phyloP scores from a whole-genome alignment of 179 eudicot genomes.

The Beta macrorhiza region DNA sequence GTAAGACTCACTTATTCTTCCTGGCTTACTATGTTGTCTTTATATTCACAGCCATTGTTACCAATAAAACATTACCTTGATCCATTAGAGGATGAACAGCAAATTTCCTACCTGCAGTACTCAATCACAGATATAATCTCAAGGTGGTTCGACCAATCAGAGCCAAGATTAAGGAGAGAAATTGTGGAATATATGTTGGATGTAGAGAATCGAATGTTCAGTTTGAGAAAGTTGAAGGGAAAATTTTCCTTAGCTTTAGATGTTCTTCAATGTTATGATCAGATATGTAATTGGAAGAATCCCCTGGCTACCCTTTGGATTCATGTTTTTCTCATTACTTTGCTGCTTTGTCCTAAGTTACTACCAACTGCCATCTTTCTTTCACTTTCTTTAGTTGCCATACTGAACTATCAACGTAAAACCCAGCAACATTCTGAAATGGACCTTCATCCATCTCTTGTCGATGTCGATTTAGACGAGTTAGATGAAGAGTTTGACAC shows the following conservation, averaged over 20 bases:
- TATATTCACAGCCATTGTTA: conserved; percentile 25
- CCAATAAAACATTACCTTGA: conserved; percentile 35
- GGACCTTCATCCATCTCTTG: conserved; percentile 55
- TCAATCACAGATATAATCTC: conserved; percentile 27
- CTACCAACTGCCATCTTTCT: conserved; percentile 15
- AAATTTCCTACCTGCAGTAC: conserved; percentile 17
- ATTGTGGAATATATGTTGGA: conserved; percentile 36
- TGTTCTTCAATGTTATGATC: neutral
- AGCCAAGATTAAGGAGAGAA: conserved; percentile 36
- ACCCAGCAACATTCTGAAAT: conserved; percentile 50
- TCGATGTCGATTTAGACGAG: conserved; percentile 52
- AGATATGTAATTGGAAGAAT: conserved; percentile 25
- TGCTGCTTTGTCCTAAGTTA: conserved; percentile 19
- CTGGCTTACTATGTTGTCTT: conserved; percentile 14
- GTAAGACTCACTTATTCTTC: conserved; percentile 31
- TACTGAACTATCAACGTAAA: conserved; percentile 61
- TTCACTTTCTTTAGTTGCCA: conserved; percentile 39
- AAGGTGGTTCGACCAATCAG: conserved; percentile 18
- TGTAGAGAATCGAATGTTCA: conserved; percentile 23
- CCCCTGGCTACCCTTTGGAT: conserved; percentile 12
- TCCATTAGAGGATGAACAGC: conserved; percentile 16
- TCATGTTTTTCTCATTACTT: conserved; percentile 17
- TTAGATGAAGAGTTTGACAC: conserved; percentile 59
- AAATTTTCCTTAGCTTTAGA: conserved; percentile 5
- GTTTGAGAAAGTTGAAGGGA: conserved; percentile 26